These are phyloP conservation scores for Ganoderma lucidum DNA, from an alignment of 1,284 basidiomycete species.

Conservation along the genomic window DNA sequence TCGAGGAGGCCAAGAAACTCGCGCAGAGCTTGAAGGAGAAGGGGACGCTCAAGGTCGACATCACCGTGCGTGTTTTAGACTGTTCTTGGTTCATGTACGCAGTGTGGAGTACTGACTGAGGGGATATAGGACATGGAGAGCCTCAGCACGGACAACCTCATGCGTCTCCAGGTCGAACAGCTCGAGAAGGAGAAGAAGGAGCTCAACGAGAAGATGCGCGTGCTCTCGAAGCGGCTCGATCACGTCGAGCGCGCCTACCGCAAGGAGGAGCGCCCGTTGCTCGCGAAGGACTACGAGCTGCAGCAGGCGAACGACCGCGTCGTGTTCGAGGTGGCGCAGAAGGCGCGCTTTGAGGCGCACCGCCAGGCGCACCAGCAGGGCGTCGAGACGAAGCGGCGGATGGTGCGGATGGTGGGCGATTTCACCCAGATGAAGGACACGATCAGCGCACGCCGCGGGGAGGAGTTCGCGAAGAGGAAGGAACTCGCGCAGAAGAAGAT, in stretches of 20 bases:
- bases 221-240: slow-evolving; percentile 91
- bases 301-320: slow-evolving; percentile 84
- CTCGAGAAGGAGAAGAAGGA: slow-evolving; percentile 98
- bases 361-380: slow-evolving; percentile 74
- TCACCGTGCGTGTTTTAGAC: slow-evolving; percentile 62
- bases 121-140: slow-evolving; percentile 76
- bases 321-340: slow-evolving; percentile 74
- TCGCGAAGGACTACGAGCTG: slow-evolving; percentile 87
- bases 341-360: slow-evolving; percentile 67
- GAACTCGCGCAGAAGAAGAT: slow-evolving; percentile 76
- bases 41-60: slow-evolving; percentile 86
- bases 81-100: neutral
- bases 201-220: slow-evolving; percentile 83
- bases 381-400: slow-evolving; percentile 80
- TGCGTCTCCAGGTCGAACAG: slow-evolving; percentile 93
- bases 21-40: slow-evolving; percentile 88
- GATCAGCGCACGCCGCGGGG: slow-evolving; percentile 71
- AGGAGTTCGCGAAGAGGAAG: slow-evolving; percentile 74
- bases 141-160: slow-evolving; percentile 89
- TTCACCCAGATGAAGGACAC: slow-evolving; percentile 68
- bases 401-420: slow-evolving; percentile 81
- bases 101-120: slow-evolving; percentile 10
- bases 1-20: slow-evolving; percentile 91
- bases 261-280: slow-evolving; percentile 91
- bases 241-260: slow-evolving; percentile 97